phyloP scores from a whole-genome alignment of 1,284 basidiomycete species.

The Ceraceosorus bombacis region DNA sequence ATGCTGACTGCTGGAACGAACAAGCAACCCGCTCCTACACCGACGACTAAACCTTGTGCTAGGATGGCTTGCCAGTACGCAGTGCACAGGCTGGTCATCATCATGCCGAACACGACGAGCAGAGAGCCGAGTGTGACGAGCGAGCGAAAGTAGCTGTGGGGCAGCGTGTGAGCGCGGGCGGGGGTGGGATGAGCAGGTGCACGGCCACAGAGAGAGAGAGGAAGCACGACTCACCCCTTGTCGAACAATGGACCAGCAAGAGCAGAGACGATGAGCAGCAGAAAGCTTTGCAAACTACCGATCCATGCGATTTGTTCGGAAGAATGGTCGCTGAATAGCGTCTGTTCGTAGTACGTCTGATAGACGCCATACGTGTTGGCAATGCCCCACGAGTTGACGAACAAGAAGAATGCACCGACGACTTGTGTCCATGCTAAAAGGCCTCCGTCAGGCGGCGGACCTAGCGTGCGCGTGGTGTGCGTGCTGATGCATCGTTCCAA shows the following conservation, averaged over 20 bases:
- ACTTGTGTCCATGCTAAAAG: slow-evolving; percentile 5
- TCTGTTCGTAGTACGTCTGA: slow-evolving; percentile 1
- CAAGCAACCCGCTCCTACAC: slow-evolving; percentile 4
- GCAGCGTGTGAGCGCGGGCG: not conserved
- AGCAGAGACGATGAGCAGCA: slow-evolving; percentile 3
- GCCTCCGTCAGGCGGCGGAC: not conserved
- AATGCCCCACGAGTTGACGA: slow-evolving; percentile 2
- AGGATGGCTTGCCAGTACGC: slow-evolving; percentile 9
- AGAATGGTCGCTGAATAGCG: not conserved
- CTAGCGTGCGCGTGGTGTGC: too few species aligned
- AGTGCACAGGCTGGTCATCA: slow-evolving; percentile 8
- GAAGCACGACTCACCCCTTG: not conserved
- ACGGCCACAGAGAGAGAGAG: not conserved
- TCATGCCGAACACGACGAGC: not conserved
- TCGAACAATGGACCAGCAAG: slow-evolving; percentile 3
- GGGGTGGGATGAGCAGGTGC: not conserved
- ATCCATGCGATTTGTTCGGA: not conserved
- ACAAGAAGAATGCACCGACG: not conserved
- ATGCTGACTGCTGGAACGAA: slow-evolving; percentile 9
- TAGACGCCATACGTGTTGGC: slow-evolving; percentile 4
- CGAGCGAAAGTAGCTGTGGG: slow-evolving; percentile 1
- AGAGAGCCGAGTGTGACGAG: slow-evolving; percentile 7
- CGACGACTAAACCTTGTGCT: slow-evolving; percentile 6
- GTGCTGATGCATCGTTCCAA: too few species aligned
- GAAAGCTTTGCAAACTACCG: not conserved